A percentile compares a stretch with the other conserved stretches of the same genome.
Evolutionary conservation across 176 grass and related monocot species (phyloP).

Genomic region (Aegilops sharonensis): DNA sequence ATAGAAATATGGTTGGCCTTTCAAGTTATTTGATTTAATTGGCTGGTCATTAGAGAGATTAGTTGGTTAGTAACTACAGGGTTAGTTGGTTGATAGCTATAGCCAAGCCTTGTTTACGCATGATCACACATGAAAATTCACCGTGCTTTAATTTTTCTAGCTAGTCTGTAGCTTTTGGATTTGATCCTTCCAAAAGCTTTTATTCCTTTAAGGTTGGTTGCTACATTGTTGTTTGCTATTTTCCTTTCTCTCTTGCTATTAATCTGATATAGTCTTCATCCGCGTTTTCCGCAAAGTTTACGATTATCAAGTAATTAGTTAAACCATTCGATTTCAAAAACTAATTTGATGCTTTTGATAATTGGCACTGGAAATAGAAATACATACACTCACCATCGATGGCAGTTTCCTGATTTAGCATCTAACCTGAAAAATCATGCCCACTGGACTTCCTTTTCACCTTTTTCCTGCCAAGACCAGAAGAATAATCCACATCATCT

Average conservation of each 20-base stretch:
- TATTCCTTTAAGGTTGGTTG: neutral
- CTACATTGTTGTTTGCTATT: neutral
- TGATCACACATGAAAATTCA: neutral
- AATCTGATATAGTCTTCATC: too few species aligned
- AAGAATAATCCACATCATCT: neutral
- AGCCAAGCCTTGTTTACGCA: slow-evolving; percentile 35
- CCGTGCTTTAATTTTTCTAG: neutral
- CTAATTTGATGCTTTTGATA: too few species aligned
- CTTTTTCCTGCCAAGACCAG: neutral
- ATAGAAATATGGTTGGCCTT: neutral
- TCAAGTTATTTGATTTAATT: slow-evolving; percentile 18
- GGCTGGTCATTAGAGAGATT: neutral
- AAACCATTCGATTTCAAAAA: too few species aligned
- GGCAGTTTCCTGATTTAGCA: neutral
- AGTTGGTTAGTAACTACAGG: slow-evolving; percentile 3
- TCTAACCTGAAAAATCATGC: neutral
- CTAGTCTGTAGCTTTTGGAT: neutral
- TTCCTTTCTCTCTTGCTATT: too few species aligned
- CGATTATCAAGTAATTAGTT: too few species aligned
- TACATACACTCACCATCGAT: neutral
- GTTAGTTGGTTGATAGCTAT: slow-evolving; percentile 27
- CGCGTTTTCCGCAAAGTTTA: too few species aligned
- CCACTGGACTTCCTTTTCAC: neutral
- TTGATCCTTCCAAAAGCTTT: neutral
- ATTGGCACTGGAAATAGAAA: too few species aligned